These are phyloP conservation scores for Hypoxylon sp. DNA, from an alignment of 2,329 filamentous ascomycete genomes.

Conservation along the genomic window DNA sequence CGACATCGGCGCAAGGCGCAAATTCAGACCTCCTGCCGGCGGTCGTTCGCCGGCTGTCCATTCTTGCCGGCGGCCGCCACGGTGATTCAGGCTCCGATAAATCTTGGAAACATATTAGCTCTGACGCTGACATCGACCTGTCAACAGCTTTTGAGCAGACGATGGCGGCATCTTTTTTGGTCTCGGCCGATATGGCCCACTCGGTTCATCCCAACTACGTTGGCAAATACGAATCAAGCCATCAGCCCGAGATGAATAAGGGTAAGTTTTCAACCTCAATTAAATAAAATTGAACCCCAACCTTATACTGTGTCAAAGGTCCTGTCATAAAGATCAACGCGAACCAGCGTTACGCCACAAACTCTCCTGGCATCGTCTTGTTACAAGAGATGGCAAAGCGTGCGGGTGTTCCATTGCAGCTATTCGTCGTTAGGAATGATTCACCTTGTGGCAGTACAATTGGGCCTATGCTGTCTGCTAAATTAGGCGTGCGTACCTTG, in stretches of 20 bases:
- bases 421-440: slow-evolving; percentile 97
- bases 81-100: slow-evolving; percentile 67
- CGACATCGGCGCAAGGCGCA: slow-evolving; percentile 90
- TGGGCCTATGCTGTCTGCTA: slow-evolving; percentile 93
- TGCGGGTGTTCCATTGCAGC: slow-evolving; percentile 85
- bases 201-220: slow-evolving; percentile 95
- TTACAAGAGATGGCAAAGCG: slow-evolving; percentile 86
- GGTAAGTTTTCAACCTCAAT: slow-evolving; percentile 59
- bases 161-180: slow-evolving; percentile 88
- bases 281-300: neutral
- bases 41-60: slow-evolving; percentile 86
- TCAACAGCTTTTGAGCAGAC: slow-evolving; percentile 94
- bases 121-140: slow-evolving; percentile 70
- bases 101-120: slow-evolving; percentile 71
- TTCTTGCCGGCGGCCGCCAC: slow-evolving; percentile 73
- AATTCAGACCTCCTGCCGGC: slow-evolving; percentile 92
- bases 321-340: slow-evolving; percentile 98
- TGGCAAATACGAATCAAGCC: slow-evolving; percentile 89
- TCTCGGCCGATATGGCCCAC: slow-evolving; percentile 98
- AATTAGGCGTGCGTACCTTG: slow-evolving; percentile 86
- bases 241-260: slow-evolving; percentile 95
- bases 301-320: slow-evolving; percentile 22
- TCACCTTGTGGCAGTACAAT: slow-evolving; percentile 96
- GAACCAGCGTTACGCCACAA: slow-evolving; percentile 96
- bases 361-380: slow-evolving; percentile 93